Percentiles rank a stretch among this genome's conserved stretches.
These are phyloP conservation scores for Russula brevipes DNA, from an alignment of 768 basidiomycete species.

Conservation along the genomic window DNA sequence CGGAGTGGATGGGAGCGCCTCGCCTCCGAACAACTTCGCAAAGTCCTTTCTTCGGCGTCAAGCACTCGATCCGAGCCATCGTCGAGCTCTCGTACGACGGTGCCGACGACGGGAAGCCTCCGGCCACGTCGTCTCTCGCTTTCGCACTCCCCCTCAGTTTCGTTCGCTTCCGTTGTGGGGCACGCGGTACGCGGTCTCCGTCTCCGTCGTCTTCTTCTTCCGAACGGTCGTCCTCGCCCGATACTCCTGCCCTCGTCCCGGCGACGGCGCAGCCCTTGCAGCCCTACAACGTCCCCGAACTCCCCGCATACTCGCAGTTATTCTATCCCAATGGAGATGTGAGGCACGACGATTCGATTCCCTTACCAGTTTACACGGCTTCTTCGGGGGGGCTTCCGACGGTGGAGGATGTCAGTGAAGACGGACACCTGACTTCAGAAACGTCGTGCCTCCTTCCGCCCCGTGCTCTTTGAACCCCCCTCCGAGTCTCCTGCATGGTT, in stretches of 20 bases:
- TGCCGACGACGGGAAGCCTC: not conserved
- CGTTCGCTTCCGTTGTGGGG: constrained; percentile 39
- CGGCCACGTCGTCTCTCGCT: constrained; percentile 29
- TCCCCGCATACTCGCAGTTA: constrained; percentile 76
- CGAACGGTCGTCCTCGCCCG: constrained; percentile 18
- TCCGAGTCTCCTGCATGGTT: not conserved
- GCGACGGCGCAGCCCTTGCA: constrained; percentile 9
- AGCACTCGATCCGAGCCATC: constrained; percentile 28
- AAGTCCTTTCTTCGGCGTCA: constrained; percentile 13
- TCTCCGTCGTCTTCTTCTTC: constrained; percentile 24
- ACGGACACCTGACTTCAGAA: not conserved
- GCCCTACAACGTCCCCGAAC: constrained; percentile 32
- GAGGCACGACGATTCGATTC: constrained; percentile 59
- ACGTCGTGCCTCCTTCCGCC: not conserved
- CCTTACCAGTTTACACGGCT: constrained; percentile 61
- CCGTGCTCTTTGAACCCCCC: not conserved
- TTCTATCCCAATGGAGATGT: constrained; percentile 70
- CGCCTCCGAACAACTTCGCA: constrained; percentile 15
- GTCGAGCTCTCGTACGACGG: constrained; percentile 14
- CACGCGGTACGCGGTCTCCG: constrained; percentile 21
- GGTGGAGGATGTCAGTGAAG: not conserved
- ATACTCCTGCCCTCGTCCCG: constrained; percentile 2
- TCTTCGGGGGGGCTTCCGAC: not conserved
- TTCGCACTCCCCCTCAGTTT: constrained; percentile 50
- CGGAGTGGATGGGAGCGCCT: constrained; percentile 16